Conservation (phyloP, 768 basidiomycete species). For the Suillus tomentosus region DNA sequence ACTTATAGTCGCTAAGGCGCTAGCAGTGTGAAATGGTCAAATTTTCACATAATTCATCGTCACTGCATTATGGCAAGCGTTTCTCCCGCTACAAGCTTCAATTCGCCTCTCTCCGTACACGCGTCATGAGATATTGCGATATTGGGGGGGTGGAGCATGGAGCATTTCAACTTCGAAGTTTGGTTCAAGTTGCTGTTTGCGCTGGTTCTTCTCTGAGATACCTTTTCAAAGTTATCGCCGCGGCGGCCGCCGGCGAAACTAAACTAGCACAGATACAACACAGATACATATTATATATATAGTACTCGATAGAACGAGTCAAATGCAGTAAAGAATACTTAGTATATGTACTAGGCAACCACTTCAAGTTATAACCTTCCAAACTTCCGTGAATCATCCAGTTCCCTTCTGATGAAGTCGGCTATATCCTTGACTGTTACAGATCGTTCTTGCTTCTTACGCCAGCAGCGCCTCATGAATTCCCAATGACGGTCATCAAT, state of each 20-base stretch:
- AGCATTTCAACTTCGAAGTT: not conserved
- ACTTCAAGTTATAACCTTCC: not conserved
- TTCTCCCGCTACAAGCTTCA: not conserved
- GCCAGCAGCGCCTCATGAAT: conserved; percentile 15
- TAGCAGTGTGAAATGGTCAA: not conserved
- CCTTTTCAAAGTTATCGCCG: not conserved
- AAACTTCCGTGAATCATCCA: conserved; percentile 3
- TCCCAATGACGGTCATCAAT: conserved; percentile 11
- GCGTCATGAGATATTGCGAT: not conserved
- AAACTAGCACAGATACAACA: not conserved
- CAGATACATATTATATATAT: no score
- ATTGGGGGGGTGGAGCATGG: not conserved
- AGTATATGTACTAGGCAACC: not conserved
- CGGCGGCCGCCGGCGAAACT: not conserved
- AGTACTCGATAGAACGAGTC: not conserved
- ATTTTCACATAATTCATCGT: not conserved
- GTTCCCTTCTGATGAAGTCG: not conserved
- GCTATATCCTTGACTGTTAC: not conserved
- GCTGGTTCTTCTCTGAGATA: no score
- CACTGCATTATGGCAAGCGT: not conserved
- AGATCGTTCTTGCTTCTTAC: not conserved
- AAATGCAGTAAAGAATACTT: not conserved
- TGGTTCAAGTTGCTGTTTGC: not conserved
- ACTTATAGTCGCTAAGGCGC: conserved; percentile 5
- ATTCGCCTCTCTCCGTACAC: not conserved